Percentiles rank a stretch among this genome's conserved stretches.
phyloP scores from a whole-genome alignment of 106 monocot genomes.

The Posidonia australis region DNA sequence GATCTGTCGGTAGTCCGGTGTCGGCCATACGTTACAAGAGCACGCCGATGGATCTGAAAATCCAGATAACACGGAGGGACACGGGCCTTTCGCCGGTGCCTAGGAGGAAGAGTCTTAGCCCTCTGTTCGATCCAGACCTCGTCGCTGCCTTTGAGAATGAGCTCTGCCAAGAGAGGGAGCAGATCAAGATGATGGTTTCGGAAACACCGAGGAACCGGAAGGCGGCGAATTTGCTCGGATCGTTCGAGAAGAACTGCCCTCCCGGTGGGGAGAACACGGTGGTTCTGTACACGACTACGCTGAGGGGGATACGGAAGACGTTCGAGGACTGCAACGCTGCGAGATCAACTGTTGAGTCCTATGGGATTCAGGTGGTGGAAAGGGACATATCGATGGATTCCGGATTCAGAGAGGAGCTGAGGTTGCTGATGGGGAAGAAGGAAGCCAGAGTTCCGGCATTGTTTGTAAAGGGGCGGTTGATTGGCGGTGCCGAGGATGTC shows the following conservation, averaged over 20 bases:
- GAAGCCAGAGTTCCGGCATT: conserved; percentile 42
- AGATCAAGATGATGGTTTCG: conserved; percentile 46
- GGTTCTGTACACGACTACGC: conserved; percentile 72
- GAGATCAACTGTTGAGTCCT: conserved; percentile 29
- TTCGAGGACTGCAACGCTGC: conserved; percentile 89
- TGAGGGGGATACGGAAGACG: conserved; percentile 77
- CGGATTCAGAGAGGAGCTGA: conserved; percentile 73
- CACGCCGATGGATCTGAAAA: conserved; percentile 2
- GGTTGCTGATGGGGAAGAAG: conserved; percentile 42
- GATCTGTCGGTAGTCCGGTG: neutral
- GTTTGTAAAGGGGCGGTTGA: conserved; percentile 63
- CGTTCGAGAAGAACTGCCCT: conserved; percentile 54
- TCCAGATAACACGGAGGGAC: conserved; percentile 10
- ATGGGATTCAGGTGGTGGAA: too few relatives aligned
- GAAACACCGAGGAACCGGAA: conserved; percentile 11
- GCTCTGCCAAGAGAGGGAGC: conserved; percentile 32
- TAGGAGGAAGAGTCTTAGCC: conserved; percentile 50
- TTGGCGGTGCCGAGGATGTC: conserved; percentile 62
- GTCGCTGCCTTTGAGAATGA: conserved; percentile 5
- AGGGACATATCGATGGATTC: conserved; percentile 25
- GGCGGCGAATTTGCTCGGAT: conserved; percentile 16
- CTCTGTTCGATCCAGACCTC: conserved; percentile 42
- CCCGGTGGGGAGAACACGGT: conserved; percentile 45
- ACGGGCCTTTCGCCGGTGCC: conserved; percentile 15
- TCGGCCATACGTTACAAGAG: conserved; percentile 2